Conservation (phyloP, 2,329 filamentous ascomycete species). For the Arthrobotrys iridis region DNA sequence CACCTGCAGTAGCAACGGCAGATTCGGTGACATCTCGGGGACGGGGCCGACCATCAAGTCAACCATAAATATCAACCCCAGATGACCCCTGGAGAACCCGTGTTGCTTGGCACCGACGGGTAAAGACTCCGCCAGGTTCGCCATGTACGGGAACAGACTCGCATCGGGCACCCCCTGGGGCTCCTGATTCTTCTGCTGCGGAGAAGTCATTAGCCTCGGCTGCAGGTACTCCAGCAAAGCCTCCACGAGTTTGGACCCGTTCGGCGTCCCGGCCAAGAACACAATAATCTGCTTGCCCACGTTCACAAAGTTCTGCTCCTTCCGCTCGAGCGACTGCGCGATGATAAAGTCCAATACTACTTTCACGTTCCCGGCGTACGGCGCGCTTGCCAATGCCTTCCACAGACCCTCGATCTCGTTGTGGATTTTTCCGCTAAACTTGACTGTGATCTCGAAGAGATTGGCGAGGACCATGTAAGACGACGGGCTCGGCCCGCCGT, state of each 20-base stretch:
- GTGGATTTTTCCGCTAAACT: conserved; percentile 84
- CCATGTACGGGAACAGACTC: conserved; percentile 82
- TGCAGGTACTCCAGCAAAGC: conserved; percentile 90
- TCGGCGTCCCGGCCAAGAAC: conserved; percentile 84
- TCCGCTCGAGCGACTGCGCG: conserved; percentile 86
- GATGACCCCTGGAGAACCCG: conserved; percentile 89
- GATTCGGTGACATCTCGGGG: conserved; percentile 78
- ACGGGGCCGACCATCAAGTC: conserved; percentile 95
- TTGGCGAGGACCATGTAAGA: conserved; percentile 97
- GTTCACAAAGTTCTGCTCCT: conserved; percentile 97
- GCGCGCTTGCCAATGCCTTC: conserved; percentile 93
- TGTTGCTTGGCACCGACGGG: conserved; percentile 90
- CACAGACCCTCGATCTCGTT: conserved; percentile 97
- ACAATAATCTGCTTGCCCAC: conserved; percentile 98
- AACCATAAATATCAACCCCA: conserved; percentile 91
- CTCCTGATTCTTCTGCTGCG: conserved; percentile 76
- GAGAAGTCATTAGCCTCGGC: conserved; percentile 95
- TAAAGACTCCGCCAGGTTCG: conserved; percentile 80
- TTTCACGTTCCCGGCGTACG: conserved; percentile 91
- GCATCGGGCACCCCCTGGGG: conserved; percentile 77
- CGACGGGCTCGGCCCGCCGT: conserved; percentile 85
- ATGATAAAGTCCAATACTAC: conserved; percentile 97
- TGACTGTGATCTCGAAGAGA: conserved; percentile 94
- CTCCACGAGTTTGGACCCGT: conserved; percentile 91
- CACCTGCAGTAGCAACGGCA: conserved; percentile 88